These are phyloP conservation scores for Artemisia tridentata DNA, from an alignment of 129 eudicot genomes.

Conservation along the genomic window DNA sequence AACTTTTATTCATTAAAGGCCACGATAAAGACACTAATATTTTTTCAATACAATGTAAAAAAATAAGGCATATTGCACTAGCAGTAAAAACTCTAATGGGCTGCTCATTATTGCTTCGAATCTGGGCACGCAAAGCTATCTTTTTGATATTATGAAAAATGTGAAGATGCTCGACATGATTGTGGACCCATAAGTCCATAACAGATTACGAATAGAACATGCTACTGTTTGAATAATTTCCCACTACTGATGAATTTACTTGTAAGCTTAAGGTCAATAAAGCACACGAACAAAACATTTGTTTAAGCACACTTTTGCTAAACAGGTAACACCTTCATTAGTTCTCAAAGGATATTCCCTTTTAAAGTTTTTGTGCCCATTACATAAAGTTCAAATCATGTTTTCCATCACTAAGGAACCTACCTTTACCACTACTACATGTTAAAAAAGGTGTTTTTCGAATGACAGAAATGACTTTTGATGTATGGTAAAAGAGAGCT, in stretches of 20 bases:
- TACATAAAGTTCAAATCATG: conserved; percentile 27
- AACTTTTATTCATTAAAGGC: background rate
- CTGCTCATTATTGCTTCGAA: background rate
- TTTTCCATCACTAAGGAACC: conserved; percentile 19
- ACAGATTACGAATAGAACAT: conserved; percentile 20
- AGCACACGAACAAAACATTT: conserved; percentile 25
- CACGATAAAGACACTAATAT: too few relatives aligned
- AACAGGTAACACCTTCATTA: conserved; percentile 28
- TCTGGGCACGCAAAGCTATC: background rate
- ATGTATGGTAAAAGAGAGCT: background rate
- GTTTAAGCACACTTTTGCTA: conserved; percentile 17
- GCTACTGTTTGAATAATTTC: conserved; percentile 26
- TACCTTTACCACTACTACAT: conserved; percentile 15
- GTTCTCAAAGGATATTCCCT: conserved; percentile 37
- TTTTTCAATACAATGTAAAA: background rate
- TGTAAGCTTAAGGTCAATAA: conserved; percentile 26
- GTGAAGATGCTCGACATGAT: conserved; percentile 1
- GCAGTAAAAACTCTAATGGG: background rate
- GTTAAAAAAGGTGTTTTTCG: background rate
- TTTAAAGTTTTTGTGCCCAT: conserved; percentile 41
- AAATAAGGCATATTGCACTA: background rate
- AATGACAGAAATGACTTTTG: background rate
- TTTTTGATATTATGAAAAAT: conserved; percentile 1
- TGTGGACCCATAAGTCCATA: conserved; percentile 18
- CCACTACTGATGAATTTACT: conserved; percentile 28